A percentile compares a stretch with the other conserved stretches of the same genome.
phyloP scores from a whole-genome alignment of 176 grass and related monocot species.

The Lolium multiflorum region DNA sequence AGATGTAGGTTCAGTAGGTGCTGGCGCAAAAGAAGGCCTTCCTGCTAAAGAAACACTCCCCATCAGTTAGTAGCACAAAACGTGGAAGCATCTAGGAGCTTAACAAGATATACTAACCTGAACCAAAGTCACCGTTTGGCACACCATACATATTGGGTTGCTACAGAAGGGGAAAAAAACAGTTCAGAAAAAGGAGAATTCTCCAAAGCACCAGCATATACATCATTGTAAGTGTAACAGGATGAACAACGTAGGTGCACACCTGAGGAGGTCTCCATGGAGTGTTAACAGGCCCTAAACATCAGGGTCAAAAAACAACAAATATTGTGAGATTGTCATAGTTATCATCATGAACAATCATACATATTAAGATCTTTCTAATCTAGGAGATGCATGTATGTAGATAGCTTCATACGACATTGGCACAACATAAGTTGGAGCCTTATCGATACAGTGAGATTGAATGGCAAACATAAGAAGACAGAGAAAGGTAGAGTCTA shows the following conservation, averaged over 20 bases:
- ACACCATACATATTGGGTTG: constrained; percentile 57
- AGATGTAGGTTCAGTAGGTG: constrained; percentile 42
- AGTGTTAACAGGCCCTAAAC: constrained; percentile 65
- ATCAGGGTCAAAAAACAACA: constrained; percentile 24
- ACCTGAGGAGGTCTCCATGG: constrained; percentile 86
- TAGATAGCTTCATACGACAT: neutral
- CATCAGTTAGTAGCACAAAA: neutral
- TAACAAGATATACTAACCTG: constrained; percentile 37
- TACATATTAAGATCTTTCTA: neutral
- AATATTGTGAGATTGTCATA: constrained; percentile 30
- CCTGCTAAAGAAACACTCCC: constrained; percentile 43
- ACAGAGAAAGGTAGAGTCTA: too few relatives aligned
- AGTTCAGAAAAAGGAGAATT: constrained; percentile 27
- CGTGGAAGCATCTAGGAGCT: neutral
- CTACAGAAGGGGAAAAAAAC: constrained; percentile 40
- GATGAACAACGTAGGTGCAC: constrained; percentile 32
- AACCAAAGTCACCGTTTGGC: constrained; percentile 54
- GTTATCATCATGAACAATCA: neutral
- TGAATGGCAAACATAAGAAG: too few relatives aligned
- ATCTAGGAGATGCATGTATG: neutral
- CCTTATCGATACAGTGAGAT: too few relatives aligned
- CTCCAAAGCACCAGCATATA: constrained; percentile 27
- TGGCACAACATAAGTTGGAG: too few relatives aligned
- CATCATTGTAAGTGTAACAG: neutral
- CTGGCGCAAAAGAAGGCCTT: constrained; percentile 60